phyloP scores from a whole-genome alignment of 2,329 filamentous ascomycete genomes.

The Penicillium sp. region DNA sequence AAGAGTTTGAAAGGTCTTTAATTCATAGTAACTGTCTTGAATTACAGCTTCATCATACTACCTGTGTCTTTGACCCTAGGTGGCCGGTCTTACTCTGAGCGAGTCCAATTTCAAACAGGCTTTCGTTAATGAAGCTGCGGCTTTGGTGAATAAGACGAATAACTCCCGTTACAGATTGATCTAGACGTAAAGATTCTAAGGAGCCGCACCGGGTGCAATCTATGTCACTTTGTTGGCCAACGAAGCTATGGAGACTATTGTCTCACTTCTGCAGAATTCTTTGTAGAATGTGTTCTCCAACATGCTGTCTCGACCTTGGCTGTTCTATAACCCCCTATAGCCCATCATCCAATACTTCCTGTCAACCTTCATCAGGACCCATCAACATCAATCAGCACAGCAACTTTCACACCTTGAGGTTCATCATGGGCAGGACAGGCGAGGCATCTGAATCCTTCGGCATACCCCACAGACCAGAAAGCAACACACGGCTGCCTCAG shows the following conservation, averaged over 20 bases:
- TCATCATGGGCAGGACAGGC: background rate
- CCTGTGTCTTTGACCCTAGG: background rate
- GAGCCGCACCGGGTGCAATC: conserved; percentile 20
- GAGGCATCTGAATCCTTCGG: background rate
- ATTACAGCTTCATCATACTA: background rate
- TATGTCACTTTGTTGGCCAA: background rate
- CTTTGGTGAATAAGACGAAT: background rate
- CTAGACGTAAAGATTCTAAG: background rate
- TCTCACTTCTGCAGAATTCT: background rate
- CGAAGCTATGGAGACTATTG: background rate
- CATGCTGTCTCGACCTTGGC: background rate
- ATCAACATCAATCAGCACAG: background rate
- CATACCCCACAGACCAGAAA: too few species aligned
- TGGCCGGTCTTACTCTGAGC: background rate
- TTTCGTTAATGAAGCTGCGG: background rate
- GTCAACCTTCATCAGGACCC: background rate
- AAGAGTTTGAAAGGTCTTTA: background rate
- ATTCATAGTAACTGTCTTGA: background rate
- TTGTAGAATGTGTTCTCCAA: conserved; percentile 7
- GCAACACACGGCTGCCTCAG: too few species aligned
- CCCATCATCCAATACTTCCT: background rate
- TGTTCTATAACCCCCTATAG: background rate
- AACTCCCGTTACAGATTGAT: background rate
- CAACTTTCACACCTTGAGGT: background rate
- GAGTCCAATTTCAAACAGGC: conserved; percentile 2